These are phyloP conservation scores for Leptographium wingfieldii DNA, from an alignment of 2,329 filamentous ascomycete genomes.

Conservation along the genomic window DNA sequence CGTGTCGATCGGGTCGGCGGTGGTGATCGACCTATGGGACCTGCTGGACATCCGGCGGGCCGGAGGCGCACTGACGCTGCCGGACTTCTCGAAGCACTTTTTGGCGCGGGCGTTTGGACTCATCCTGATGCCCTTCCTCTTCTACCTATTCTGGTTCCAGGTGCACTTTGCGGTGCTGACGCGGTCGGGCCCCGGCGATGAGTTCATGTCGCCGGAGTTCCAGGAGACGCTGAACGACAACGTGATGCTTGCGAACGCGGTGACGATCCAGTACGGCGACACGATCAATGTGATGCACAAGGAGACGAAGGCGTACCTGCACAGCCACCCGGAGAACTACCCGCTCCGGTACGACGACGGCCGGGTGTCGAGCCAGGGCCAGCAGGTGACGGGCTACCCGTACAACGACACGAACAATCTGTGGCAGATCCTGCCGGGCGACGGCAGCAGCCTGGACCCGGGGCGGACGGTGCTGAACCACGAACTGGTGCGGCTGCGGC, in stretches of 20 bases:
- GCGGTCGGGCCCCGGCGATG: slow-evolving; percentile 84
- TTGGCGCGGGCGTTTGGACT: slow-evolving; percentile 73
- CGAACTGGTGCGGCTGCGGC: slow-evolving; percentile 74
- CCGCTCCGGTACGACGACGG: slow-evolving; percentile 95
- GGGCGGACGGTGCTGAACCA: slow-evolving; percentile 65
- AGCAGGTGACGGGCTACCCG: slow-evolving; percentile 96
- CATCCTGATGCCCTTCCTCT: slow-evolving; percentile 84
- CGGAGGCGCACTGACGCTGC: slow-evolving; percentile 66
- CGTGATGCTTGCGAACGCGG: slow-evolving; percentile 73
- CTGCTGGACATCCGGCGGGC: slow-evolving; percentile 79
- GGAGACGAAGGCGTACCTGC: slow-evolving; percentile 91
- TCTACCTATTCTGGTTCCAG: slow-evolving; percentile 99
- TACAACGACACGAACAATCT: slow-evolving; percentile 99
- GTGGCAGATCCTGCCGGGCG: slow-evolving; percentile 78
- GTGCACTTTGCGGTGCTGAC: slow-evolving; percentile 88
- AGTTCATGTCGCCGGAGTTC: slow-evolving; percentile 98
- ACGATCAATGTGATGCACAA: slow-evolving; percentile 82
- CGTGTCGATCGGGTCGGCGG: slow-evolving; percentile 88
- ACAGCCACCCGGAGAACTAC: slow-evolving; percentile 82
- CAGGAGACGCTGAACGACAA: slow-evolving; percentile 96
- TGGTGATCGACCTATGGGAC: slow-evolving; percentile 90
- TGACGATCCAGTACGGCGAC: slow-evolving; percentile 85
- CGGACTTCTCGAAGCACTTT: slow-evolving; percentile 81
- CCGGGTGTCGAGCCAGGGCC: slow-evolving; percentile 90
- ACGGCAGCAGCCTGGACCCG: slow-evolving; percentile 36